Evolutionary conservation across 2,329 filamentous ascomycete genomes (phyloP), one percentile per base, ranked within the genome.

Genomic region (Penicillium italicum): DNA sequence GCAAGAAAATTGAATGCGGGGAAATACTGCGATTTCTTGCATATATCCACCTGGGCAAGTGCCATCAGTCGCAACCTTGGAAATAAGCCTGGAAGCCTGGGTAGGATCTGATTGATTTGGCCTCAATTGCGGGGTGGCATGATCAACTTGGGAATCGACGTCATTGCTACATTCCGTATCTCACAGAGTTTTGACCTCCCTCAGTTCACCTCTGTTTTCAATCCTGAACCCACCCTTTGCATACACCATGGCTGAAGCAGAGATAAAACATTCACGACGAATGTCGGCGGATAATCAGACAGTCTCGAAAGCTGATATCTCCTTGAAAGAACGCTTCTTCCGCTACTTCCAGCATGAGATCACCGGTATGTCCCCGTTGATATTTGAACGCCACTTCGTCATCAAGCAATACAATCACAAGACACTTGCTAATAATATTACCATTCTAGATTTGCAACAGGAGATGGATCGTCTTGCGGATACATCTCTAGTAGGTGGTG

Each of bases 261-360:
- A 67, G 26, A 41, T 67, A n/a, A 62, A 67, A 10, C 59, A 68
- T 22, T 51, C 57, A 14, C 67, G 69, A 33, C 64, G 69, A 45
- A 56, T 69, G 16, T 74, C 72, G 28, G 66, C 70, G 26, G 68
- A 70, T 33, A 71, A 71, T 40, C 68, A 72, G 45, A 68, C 63
- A 8, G 63, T 69, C 46, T 65, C 64, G 6, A 74, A 70, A 54
- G 65, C 69, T 4, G 74, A 76, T 40, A 70, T 74, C 10, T 70
- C 74, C 56, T 75, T 84, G 55, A 94, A 91, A 63, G 87, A 93
- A 68, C 85, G 85, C 36, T 96, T 96, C 77, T 92, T 93, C 72
- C 84, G 85, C 64, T 88, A 91, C 69, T 96, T 96, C 68, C 87
- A 90, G 62, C 81, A 86, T 65, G 86, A 89, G 72, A 84, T 89